Base-by-base conservation (phyloP, 1,284 basidiomycete genomes). In the Athelia sp. region DNA sequence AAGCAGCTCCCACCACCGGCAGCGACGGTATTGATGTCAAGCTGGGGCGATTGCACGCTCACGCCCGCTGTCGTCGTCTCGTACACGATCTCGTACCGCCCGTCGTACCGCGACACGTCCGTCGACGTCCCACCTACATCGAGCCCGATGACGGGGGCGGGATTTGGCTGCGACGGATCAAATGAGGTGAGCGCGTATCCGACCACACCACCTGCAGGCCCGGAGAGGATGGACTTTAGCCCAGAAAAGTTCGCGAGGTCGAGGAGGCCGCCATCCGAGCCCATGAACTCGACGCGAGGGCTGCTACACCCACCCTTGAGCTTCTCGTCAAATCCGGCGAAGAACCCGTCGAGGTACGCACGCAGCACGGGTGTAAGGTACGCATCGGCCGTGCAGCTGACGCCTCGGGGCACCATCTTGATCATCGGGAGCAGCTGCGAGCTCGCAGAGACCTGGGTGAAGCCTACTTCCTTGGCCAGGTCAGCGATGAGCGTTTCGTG, bases 381-480 rank as follows among this genome's bases (percentile, higher is more conserved):
- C 1, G 96, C 97, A 59, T 99, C 96, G 0, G 94, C 96, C 0
- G 93, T 97, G 0, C 92, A 86, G 0, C 92, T 95, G 3, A 90
- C 85, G 0, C 93, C 96, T 4, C 96, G 86, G 1, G 93, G 88
- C 3, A 98, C 92, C 78, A 97, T 89, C 67, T 91, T 91, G 71
- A 97, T 95, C 92, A 96, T 95, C 2, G 96, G 90, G 49, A 94
- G 81, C 8, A 98, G 78, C 55, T 87, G 82, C 1, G 90, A 87
- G 0, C 93, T 96, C 56, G 93, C 82, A 4, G 93, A 96, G 56
- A 98, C 81, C 50, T 97, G 91, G 2, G 72, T 73, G 67, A 98
- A 98, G 15, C 95, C 93, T 13, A 94, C 62, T 46, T 79, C 75
- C 43, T 82, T 75, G 2, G 96, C 93, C 31, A 97, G 64, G 1